Evolutionary conservation across 1,284 basidiomycete species (phyloP), one percentile per base, ranked within the genome.

Genomic region (Cystobasidium pallidum): DNA sequence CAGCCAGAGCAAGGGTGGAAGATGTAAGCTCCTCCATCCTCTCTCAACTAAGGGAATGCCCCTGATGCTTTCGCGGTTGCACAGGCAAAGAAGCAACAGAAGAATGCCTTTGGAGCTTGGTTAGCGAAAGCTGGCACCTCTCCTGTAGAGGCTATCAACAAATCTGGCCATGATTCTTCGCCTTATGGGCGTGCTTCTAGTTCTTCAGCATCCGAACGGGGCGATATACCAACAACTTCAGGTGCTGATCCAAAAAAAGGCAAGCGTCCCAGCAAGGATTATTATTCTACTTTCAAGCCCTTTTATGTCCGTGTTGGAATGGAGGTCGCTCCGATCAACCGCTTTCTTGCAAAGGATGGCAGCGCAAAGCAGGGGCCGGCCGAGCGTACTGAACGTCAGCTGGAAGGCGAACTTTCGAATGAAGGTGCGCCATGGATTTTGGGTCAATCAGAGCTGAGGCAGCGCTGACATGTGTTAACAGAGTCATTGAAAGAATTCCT

Each of bases 281-380:
- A 90, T 77, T 84, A 88, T 71, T 86, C 83, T 75, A 84, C 85
- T 0, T 94, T 94, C 83, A 88, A 86, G 75, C 87, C 90, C 0
- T 94, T 92, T 78, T 83, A 86, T 7, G 75, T 89, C 74, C 90
- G 89, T 82, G 90, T 88, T 76, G 89, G 87, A 73, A 85, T 86
- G 3, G 83, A 84, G 30, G 76, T 92, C 17, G 90, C 91, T 3
- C 88, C 89, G 0, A 78, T 84, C 51, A 92, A 92, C 77, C 86
- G 86, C 82, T 91, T 91, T 81, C 77, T 80, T 64, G 77, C 62
- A 39, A 70, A 80, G 59, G 81, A 67, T 76, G 68, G 6, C 67
- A 76, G 86, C 32, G 88, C 88, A 70, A 78, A 87, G 21, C 79
- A 88, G 65, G 86, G 86, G 72, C 84, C 84, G 51, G 82, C 83